Percentiles rank a stretch among this genome's conserved stretches.
These are phyloP conservation scores for Caloboletus firmus DNA, from an alignment of 1,284 basidiomycete species.

Conservation along the genomic window DNA sequence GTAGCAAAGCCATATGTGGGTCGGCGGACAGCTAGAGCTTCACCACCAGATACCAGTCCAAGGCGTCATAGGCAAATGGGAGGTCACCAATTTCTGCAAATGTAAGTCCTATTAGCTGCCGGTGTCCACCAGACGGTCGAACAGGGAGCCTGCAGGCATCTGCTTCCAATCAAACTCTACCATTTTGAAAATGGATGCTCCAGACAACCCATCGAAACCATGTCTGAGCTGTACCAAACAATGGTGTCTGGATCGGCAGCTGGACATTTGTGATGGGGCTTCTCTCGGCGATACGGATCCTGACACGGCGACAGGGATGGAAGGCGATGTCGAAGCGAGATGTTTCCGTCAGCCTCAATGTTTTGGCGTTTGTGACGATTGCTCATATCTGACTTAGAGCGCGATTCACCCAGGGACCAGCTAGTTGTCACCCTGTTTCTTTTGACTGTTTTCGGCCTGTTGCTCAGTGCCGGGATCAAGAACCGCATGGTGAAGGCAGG, in stretches of 20 bases:
- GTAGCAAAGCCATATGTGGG: constrained; percentile 17
- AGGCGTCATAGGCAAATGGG: constrained; percentile 68
- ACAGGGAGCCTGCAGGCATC: constrained; percentile 59
- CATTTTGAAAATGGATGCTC: constrained; percentile 79
- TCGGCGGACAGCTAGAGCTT: constrained; percentile 13
- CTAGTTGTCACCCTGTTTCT: constrained; percentile 89
- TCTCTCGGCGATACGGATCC: constrained; percentile 83
- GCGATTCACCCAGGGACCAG: constrained; percentile 89
- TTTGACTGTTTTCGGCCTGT: constrained; percentile 77
- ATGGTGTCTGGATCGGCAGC: constrained; percentile 93
- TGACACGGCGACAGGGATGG: constrained; percentile 93
- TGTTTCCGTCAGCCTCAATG: constrained; percentile 81
- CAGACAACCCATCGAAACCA: constrained; percentile 83
- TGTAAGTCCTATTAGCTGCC: constrained; percentile 44
- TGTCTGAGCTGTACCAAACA: constrained; percentile 92
- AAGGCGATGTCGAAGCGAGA: constrained; percentile 92
- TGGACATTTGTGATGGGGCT: constrained; percentile 83
- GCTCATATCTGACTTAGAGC: constrained; percentile 46
- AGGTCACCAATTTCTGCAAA: constrained; percentile 83
- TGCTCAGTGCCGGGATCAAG: constrained; percentile 83
- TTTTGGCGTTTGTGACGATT: constrained; percentile 31
- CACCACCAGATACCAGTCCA: constrained; percentile 43
- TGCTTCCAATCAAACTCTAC: constrained; percentile 88
- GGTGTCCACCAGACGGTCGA: constrained; percentile 4
- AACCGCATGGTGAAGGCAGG: constrained; percentile 77